Percentiles rank a stretch among this genome's conserved stretches.
Conservation (phyloP, 495 filamentous ascomycete species). For the Aspergillus asperescens region DNA sequence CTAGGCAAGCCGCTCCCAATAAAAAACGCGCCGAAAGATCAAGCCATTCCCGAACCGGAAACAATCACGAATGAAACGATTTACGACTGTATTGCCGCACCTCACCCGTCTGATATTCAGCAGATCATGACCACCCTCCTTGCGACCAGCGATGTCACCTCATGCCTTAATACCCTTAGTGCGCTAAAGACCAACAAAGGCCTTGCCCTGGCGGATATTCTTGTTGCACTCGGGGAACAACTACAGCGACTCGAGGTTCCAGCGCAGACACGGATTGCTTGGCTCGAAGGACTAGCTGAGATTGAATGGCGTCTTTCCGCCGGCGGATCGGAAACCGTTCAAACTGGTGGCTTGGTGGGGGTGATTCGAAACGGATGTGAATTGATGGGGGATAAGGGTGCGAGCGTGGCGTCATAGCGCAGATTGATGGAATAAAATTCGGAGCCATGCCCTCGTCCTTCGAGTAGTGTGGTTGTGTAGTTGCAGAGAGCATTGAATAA, state of each 20-base stretch:
- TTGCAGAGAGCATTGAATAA: too few relatives aligned
- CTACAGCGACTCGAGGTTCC: constrained; percentile 79
- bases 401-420: background rate
- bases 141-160: constrained; percentile 75
- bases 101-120: constrained; percentile 82
- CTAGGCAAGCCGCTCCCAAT: constrained; percentile 65
- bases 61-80: constrained; percentile 86
- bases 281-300: constrained; percentile 88
- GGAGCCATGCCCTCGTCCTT: too few relatives aligned
- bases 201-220: constrained; percentile 89
- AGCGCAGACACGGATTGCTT: constrained; percentile 77
- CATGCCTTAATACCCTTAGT: constrained; percentile 80
- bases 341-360: constrained; percentile 89
- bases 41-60: constrained; percentile 54
- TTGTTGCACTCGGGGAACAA: constrained; percentile 78
- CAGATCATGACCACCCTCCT: constrained; percentile 80
- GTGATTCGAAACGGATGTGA: constrained; percentile 84
- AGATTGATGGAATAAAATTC: background rate
- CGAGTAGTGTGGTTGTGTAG: too few relatives aligned
- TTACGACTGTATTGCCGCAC: constrained; percentile 95
- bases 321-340: constrained; percentile 81
- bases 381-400: constrained; percentile 44
- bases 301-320: constrained; percentile 87
- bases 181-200: constrained; percentile 79
- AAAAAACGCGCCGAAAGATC: constrained; percentile 54